Evolutionary conservation across 225 moss, liverwort and hornwort species (phyloP).

Genomic region (Bryoerythrophyllum caledonicum): DNA sequence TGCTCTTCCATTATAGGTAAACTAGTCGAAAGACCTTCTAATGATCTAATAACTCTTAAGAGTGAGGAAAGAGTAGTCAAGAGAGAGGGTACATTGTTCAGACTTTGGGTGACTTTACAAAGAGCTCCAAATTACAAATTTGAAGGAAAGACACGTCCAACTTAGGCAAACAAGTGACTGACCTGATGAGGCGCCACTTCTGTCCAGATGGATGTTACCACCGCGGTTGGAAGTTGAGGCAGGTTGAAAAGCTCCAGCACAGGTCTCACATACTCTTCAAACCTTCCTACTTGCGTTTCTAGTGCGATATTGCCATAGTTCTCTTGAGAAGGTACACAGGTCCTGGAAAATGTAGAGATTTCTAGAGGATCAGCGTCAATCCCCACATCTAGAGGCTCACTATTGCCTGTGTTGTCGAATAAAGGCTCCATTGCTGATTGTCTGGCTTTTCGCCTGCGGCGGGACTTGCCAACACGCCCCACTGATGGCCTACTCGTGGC

Average conservation of each 20-base stretch:
- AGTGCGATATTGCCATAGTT: background rate
- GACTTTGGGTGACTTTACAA: too few species aligned
- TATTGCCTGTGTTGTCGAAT: background rate
- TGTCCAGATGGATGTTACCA: constrained; percentile 35
- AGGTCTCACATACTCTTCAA: constrained; percentile 53
- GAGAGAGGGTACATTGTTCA: too few species aligned
- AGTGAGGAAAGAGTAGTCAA: too few species aligned
- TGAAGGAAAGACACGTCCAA: too few species aligned
- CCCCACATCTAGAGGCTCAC: background rate
- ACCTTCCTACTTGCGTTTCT: constrained; percentile 29
- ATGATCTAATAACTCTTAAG: too few species aligned
- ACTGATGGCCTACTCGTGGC: constrained; percentile 55
- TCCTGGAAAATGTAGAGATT: constrained; percentile 9
- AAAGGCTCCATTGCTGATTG: constrained; percentile 41
- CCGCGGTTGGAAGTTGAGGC: constrained; percentile 26
- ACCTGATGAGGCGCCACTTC: constrained; percentile 52
- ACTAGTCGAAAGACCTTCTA: too few species aligned
- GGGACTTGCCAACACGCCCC: constrained; percentile 57
- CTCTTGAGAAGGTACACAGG: constrained; percentile 1
- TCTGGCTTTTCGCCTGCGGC: constrained; percentile 57
- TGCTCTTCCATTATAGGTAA: too few species aligned
- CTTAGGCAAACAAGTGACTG: background rate
- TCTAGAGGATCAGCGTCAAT: background rate
- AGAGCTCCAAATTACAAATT: too few species aligned
- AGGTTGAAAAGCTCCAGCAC: constrained; percentile 52